Evolutionary conservation across 2,329 filamentous ascomycete species (phyloP).

Genomic region (Aspergillus hortae): DNA sequence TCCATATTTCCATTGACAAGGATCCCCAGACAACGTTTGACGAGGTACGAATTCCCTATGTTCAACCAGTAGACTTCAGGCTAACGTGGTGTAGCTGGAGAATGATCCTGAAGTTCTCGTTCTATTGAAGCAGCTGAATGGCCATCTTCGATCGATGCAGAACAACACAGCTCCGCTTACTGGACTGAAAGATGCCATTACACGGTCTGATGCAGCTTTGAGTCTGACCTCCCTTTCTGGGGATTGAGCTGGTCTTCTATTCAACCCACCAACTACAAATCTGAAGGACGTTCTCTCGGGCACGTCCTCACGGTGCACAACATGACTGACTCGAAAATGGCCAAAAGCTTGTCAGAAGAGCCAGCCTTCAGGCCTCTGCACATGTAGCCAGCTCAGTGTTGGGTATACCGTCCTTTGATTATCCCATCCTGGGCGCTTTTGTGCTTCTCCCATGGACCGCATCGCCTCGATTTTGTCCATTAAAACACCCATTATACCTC

Average conservation of each 20-base stretch:
- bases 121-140: conserved; percentile 39
- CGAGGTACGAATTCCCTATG: conserved; percentile 24
- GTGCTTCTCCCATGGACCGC: no score
- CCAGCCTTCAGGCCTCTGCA: no score
- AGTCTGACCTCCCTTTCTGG: conserved; percentile 27
- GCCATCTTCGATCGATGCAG: conserved; percentile 44
- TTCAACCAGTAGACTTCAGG: not conserved
- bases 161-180: conserved; percentile 36
- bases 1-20: conserved; percentile 24
- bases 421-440: no score
- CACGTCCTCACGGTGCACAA: no score
- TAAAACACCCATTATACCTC: no score
- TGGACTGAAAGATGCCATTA: conserved; percentile 37
- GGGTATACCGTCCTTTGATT: no score
- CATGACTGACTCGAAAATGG: no score
- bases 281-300: no score
- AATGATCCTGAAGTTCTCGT: conserved; percentile 33
- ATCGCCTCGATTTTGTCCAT: no score
- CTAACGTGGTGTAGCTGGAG: conserved; percentile 29
- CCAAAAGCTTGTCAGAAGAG: no score
- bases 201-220: conserved; percentile 34
- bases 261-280: not conserved
- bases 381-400: no score
- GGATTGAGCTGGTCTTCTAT: conserved; percentile 24
- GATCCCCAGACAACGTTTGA: conserved; percentile 26